Percentiles rank a stretch among this genome's conserved stretches.
Evolutionary conservation across 1,284 basidiomycete genomes (phyloP).

Genomic region (Marasmius fiardii): DNA sequence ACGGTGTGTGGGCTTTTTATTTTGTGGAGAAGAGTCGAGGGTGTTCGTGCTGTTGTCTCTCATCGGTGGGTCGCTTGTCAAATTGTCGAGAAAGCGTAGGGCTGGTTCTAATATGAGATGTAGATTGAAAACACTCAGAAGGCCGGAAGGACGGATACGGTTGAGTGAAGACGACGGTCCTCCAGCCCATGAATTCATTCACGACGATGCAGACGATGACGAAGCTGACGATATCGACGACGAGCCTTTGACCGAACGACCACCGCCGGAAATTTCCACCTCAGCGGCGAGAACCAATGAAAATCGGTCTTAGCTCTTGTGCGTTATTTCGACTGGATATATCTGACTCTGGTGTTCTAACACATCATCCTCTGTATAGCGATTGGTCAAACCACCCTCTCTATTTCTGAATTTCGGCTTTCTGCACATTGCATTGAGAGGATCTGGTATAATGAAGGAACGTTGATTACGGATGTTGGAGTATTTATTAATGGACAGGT

Average conservation of each 20-base stretch:
- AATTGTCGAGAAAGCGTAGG: not conserved
- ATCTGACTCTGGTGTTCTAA: too few species aligned
- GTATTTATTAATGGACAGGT: too few species aligned
- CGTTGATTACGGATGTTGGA: too few species aligned
- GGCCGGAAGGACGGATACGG: conserved; percentile 56
- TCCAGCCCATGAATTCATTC: conserved; percentile 59
- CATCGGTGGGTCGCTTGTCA: conserved; percentile 50
- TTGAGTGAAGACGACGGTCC: conserved; percentile 73
- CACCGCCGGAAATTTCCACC: not conserved
- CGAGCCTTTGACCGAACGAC: conserved; percentile 2
- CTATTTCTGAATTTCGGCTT: too few species aligned
- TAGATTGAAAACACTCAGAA: conserved; percentile 59
- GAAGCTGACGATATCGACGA: conserved; percentile 15
- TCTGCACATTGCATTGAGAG: too few species aligned
- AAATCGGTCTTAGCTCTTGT: not conserved
- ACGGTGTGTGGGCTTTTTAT: conserved; percentile 59
- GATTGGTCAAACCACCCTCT: too few species aligned
- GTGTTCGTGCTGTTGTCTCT: conserved; percentile 56
- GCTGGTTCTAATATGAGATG: not conserved
- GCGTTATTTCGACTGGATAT: not conserved
- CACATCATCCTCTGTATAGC: too few species aligned
- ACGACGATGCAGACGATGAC: conserved; percentile 59
- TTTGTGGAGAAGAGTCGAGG: conserved; percentile 61
- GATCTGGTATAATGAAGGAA: too few species aligned
- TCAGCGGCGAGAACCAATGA: not conserved